Percentiles rank a stretch among this genome's conserved stretches.
Conservation (phyloP, 2,329 filamentous ascomycete genomes). For the Tricladium varicosporioides region DNA sequence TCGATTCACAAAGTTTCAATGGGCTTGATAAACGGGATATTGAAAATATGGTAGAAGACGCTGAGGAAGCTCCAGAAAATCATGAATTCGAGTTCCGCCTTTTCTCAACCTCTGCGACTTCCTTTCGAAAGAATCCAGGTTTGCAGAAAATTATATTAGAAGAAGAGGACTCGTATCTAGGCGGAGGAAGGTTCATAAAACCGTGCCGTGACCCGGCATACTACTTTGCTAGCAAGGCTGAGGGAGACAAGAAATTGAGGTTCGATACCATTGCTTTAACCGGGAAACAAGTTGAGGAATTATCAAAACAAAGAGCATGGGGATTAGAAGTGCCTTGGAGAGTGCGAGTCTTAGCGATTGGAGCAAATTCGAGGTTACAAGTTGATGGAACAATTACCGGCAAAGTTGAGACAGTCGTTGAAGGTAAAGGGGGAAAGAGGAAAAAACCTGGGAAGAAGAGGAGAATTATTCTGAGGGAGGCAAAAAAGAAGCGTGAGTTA, state of each 20-base stretch:
- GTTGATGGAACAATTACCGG: constrained; percentile 1
- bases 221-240: constrained; percentile 46
- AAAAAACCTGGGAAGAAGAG: constrained; percentile 57
- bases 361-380: constrained; percentile 27
- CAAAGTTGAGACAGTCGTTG: constrained; percentile 2
- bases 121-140: constrained; percentile 17
- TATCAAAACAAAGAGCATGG: constrained; percentile 48
- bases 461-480: constrained; percentile 49
- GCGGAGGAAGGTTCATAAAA: constrained; percentile 41
- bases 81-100: constrained; percentile 53
- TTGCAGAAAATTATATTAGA: constrained; percentile 51
- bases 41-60: constrained; percentile 30
- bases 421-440: constrained; percentile 29
- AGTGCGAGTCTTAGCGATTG: constrained; percentile 43
- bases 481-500: constrained; percentile 39
- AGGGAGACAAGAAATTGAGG: constrained; percentile 37
- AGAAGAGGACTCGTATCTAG: constrained; percentile 36
- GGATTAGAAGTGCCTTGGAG: constrained; percentile 61
- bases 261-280: constrained; percentile 49
- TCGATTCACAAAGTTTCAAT: too few species aligned
- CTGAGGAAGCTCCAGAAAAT: constrained; percentile 35
- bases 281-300: constrained; percentile 48
- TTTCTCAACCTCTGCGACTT: constrained; percentile 40
- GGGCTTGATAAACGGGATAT: constrained; percentile 13
- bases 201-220: constrained; percentile 44